phyloP scores from a whole-genome alignment of 139 green algal species.

The Volvox africanus region DNA sequence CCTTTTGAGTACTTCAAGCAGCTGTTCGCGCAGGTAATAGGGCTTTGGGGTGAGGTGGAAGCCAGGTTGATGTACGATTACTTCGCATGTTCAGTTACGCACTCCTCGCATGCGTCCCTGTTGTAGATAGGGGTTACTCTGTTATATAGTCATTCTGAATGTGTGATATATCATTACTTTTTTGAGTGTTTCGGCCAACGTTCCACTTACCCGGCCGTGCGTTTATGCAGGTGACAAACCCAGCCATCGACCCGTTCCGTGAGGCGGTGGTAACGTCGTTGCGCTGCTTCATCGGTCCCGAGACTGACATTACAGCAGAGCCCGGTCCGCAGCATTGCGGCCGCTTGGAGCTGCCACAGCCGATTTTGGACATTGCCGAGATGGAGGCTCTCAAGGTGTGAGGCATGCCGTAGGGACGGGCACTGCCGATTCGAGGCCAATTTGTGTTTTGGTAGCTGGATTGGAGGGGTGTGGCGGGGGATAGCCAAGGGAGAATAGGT shows the following conservation, averaged over 20 bases:
- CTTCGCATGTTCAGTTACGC: too few relatives aligned
- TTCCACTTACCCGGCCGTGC: too few relatives aligned
- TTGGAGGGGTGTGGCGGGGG: background rate
- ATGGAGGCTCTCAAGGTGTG: conserved; percentile 71
- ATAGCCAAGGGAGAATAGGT: background rate
- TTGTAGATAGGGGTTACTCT: too few relatives aligned
- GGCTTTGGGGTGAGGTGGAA: background rate
- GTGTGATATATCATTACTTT: too few relatives aligned
- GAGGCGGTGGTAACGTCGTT: conserved; percentile 95
- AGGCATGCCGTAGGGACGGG: too few relatives aligned
- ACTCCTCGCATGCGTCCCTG: too few relatives aligned
- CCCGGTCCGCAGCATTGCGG: conserved; percentile 72
- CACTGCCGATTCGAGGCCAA: too few relatives aligned
- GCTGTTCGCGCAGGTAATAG: conserved; percentile 92
- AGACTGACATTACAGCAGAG: conserved; percentile 85
- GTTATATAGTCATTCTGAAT: too few relatives aligned
- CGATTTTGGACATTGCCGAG: conserved; percentile 87
- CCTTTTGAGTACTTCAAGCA: conserved; percentile 98
- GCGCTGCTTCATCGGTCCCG: conserved; percentile 92
- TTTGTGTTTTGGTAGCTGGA: too few relatives aligned
- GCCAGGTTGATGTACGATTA: too few relatives aligned
- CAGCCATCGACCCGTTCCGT: conserved; percentile 96
- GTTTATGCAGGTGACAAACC: conserved; percentile 92
- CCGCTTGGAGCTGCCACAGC: conserved; percentile 81
- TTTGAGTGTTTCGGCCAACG: too few relatives aligned